phyloP scores from a whole-genome alignment of 192 early-diverging fungal genomes.

The Ambispora gerdemannii region DNA sequence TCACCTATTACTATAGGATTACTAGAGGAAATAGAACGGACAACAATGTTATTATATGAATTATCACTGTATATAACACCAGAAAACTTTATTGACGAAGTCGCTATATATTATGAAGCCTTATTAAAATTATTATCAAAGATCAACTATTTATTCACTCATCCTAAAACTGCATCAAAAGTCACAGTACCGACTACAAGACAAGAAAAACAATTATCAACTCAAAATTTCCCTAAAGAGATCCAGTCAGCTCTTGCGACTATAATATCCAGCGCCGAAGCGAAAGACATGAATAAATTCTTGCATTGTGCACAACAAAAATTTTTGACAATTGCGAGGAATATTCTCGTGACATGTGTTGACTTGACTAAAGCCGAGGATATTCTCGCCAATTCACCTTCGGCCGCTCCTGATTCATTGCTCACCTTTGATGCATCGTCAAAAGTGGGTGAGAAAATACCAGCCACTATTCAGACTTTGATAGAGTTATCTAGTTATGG shows the following conservation, averaged over 20 bases:
- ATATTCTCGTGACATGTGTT: conserved; percentile 25
- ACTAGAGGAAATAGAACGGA: conserved; percentile 51
- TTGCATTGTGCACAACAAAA: conserved; percentile 22
- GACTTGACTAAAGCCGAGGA: conserved; percentile 9
- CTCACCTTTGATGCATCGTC: conserved; percentile 19
- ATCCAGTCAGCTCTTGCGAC: conserved; percentile 13
- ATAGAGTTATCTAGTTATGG: conserved; percentile 23
- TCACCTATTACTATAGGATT: conserved; percentile 38
- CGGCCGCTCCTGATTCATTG: background rate
- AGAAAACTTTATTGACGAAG: conserved; percentile 28
- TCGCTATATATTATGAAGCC: conserved; percentile 37
- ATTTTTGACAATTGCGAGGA: conserved; percentile 24
- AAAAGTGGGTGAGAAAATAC: conserved; percentile 8
- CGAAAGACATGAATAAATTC: conserved; percentile 20
- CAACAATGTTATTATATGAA: conserved; percentile 50
- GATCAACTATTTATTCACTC: conserved; percentile 38
- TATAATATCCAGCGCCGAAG: background rate
- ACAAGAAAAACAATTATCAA: conserved; percentile 22
- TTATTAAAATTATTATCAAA: conserved; percentile 38
- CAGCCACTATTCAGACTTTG: conserved; percentile 21
- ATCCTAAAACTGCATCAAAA: conserved; percentile 32
- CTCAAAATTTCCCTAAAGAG: background rate
- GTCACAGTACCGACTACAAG: background rate
- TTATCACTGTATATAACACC: conserved; percentile 41
- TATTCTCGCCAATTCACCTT: conserved; percentile 12